Evolutionary conservation across 2,329 filamentous ascomycete species (phyloP).

Genomic region (Claviceps digitariae): DNA sequence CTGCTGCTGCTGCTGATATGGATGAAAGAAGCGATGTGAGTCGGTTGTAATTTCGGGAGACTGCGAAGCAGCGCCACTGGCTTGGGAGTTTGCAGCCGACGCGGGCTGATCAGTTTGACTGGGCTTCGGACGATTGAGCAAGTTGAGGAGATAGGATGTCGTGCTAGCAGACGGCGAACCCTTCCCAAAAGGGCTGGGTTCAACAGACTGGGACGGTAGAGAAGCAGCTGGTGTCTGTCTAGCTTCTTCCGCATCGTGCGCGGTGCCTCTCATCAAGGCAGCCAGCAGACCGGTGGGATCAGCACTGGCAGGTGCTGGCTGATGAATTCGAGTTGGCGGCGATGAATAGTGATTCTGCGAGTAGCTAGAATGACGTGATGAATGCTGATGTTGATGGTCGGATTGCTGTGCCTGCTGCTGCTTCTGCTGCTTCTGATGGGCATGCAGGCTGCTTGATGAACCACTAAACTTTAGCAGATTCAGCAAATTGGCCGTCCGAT

Average conservation of each 20-base stretch:
- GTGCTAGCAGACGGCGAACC: conserved; percentile 51
- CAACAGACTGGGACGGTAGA: conserved; percentile 14
- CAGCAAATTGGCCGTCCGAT: conserved; percentile 42
- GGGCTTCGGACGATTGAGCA: conserved; percentile 69
- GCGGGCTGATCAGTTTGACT: conserved; percentile 39
- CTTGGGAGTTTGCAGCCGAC: conserved; percentile 28
- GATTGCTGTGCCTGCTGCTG: too few species aligned
- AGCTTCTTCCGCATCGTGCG: conserved; percentile 31
- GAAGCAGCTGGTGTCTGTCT: conserved; percentile 10
- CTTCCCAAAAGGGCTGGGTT: conserved; percentile 26
- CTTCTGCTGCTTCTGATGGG: conserved; percentile 16
- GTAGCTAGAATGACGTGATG: conserved; percentile 10
- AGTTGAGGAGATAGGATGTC: conserved; percentile 71
- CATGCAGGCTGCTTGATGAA: conserved; percentile 16
- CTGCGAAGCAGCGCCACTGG: conserved; percentile 31
- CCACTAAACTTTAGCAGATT: conserved; percentile 49
- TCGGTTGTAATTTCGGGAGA: conserved; percentile 21
- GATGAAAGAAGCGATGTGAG: conserved; percentile 15
- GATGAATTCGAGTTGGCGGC: conserved; percentile 32
- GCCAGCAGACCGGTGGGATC: conserved; percentile 46
- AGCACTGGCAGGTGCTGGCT: conserved; percentile 40
- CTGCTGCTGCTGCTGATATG: conserved; percentile 16
- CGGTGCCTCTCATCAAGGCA: conserved; percentile 44
- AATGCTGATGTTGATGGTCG: conserved; percentile 12
- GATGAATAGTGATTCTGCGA: conserved; percentile 13